phyloP scores from a whole-genome alignment of 108 stramenopile species.

The Pseudonitzschia delicatissima region DNA sequence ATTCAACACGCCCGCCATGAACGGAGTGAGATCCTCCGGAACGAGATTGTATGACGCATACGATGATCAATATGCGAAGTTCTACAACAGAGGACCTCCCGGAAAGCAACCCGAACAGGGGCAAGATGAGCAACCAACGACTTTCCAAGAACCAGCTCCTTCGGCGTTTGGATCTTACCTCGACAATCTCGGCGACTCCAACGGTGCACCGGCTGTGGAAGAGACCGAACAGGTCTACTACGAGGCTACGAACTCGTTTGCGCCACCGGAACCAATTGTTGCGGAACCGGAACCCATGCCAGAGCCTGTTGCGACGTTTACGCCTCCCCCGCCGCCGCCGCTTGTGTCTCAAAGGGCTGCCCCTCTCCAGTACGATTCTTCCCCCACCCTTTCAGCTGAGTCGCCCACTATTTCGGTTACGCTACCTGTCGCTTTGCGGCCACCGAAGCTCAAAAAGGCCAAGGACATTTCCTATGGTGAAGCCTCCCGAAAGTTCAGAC shows the following conservation, averaged over 20 bases:
- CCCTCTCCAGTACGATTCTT: background rate
- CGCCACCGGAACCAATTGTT: background rate
- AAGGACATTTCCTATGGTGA: slow-evolving; percentile 38
- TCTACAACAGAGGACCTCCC: background rate
- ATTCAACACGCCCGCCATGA: background rate
- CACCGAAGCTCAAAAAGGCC: slow-evolving; percentile 14
- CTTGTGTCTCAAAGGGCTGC: background rate
- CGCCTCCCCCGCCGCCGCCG: background rate
- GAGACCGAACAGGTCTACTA: slow-evolving; percentile 2
- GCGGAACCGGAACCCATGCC: background rate
- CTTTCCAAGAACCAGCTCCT: background rate
- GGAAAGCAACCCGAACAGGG: background rate
- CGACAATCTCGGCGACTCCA: background rate
- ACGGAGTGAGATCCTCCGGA: background rate
- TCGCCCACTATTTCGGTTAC: slow-evolving; percentile 8
- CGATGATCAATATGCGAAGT: background rate
- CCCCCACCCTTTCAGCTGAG: slow-evolving; percentile 4
- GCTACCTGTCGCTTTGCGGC: slow-evolving; percentile 14
- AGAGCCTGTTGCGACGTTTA: background rate
- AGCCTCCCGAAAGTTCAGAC: slow-evolving; percentile 52
- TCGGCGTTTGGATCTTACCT: slow-evolving; percentile 6
- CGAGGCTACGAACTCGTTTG: slow-evolving; percentile 5
- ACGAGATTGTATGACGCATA: slow-evolving; percentile 5
- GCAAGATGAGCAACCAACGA: background rate
- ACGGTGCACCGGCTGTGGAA: background rate